Base-by-base conservation (phyloP, 2,329 filamentous ascomycete species). In the Colletotrichum abscissum region DNA sequence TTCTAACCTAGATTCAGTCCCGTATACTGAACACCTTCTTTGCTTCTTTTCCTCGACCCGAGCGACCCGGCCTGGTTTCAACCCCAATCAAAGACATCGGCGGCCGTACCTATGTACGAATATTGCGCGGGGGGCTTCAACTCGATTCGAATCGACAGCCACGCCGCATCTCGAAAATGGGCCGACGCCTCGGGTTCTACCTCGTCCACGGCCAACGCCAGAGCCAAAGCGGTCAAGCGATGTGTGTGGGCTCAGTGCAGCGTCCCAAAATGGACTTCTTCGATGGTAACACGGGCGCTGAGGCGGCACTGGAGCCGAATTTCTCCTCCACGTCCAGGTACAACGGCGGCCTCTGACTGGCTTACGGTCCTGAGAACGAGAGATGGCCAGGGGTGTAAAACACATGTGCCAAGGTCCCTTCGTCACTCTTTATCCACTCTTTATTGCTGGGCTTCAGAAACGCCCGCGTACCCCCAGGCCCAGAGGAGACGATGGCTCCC, bases 291-390 rank as follows among this genome's bases (percentile, higher is more conserved):
- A 65, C 59, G 59, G 54, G 38, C 55, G 30, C 63, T 64, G 69
- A 54, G 59, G 62, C 67, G 60, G 67, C 60, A 65, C 33, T 33
- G 38, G 55, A 65, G 67, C 71, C 67, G 67, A 73, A 71, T 72
- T 58, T 52, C 58, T 63, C 65, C 65, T 69, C 54, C 38, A 52
- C 28, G 65, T 55, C 54, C 58, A 72, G 42, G 54, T 49, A 30
- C 59, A 64, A 60, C 42, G 70, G 55, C 54, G 59, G 42, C 60
- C 63, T 73, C 67, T 73, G 35, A 73, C 35, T 73, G 71, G 71
- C 56, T 72, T 30, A 30, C 19, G 55, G 46, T 57, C 57, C 49
- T 49, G 52, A 60, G 49, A 73, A 67, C 26, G 54, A 67, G 38
- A 54, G 58, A 73, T 35, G 49, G 63, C 62, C 67, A 65, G 67